Evolutionary conservation across 441 rosid genomes (phyloP).

Genomic region (Populus tomentosa): DNA sequence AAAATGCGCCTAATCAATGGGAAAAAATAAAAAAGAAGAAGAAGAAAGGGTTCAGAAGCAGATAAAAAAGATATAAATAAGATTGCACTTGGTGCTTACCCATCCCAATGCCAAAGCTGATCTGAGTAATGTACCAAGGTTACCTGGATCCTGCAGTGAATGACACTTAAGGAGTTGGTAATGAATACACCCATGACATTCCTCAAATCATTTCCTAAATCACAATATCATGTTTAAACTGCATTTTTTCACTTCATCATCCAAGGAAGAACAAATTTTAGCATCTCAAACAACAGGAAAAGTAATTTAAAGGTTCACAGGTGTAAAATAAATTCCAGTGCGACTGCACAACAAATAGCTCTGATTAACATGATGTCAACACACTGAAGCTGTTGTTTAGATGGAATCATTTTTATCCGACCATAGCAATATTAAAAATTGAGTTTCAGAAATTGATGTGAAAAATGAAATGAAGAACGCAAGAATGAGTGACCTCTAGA

Average conservation of each 20-base stretch:
- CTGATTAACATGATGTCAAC: too few relatives aligned
- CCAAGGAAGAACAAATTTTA: neutral
- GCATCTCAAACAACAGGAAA: neutral
- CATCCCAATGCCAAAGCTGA: constrained; percentile 85
- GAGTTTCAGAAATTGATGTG: too few relatives aligned
- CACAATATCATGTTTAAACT: too few relatives aligned
- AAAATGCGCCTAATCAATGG: neutral
- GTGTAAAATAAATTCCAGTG: neutral
- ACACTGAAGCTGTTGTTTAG: too few relatives aligned
- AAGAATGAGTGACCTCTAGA: too few relatives aligned
- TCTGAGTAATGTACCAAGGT: constrained; percentile 87
- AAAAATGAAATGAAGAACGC: too few relatives aligned
- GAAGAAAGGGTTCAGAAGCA: neutral
- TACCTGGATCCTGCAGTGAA: constrained; percentile 83
- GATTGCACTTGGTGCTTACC: constrained; percentile 39
- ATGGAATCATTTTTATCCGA: too few relatives aligned
- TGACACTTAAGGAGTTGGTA: constrained; percentile 20
- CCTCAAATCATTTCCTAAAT: neutral
- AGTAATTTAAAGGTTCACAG: neutral
- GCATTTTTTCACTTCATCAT: constrained; percentile 2
- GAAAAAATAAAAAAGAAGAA: neutral
- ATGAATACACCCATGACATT: constrained; percentile 5
- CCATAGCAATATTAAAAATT: too few relatives aligned
- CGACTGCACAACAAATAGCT: neutral
- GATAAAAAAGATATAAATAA: neutral